Percentiles rank a stretch among this genome's conserved stretches.
phyloP scores from a whole-genome alignment of 2,329 filamentous ascomycete genomes.

The Aspergillus tamarii region DNA sequence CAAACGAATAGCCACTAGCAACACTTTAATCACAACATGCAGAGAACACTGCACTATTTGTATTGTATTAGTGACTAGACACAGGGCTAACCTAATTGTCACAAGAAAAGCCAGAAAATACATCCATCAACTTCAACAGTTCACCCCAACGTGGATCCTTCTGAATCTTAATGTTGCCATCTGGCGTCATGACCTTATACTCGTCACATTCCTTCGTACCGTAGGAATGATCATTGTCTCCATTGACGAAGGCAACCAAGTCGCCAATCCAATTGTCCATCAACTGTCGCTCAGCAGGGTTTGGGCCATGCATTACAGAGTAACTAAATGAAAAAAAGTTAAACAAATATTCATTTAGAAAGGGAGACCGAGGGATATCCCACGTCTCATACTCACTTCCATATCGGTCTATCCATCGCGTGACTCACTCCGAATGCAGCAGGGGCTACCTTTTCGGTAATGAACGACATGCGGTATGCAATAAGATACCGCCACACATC shows the following conservation, averaged over 20 bases:
- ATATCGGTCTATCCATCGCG: slow-evolving; percentile 49
- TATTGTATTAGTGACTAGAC: no score
- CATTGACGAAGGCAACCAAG: slow-evolving; percentile 43
- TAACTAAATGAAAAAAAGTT: slow-evolving; percentile 28
- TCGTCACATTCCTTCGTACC: slow-evolving; percentile 41
- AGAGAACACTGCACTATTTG: no score
- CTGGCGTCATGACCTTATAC: slow-evolving; percentile 40
- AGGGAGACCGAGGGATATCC: background rate
- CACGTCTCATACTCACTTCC: slow-evolving; percentile 41
- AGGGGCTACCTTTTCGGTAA: slow-evolving; percentile 44
- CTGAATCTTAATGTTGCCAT: slow-evolving; percentile 38
- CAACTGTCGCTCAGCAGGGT: slow-evolving; percentile 33
- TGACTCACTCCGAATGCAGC: slow-evolving; percentile 34
- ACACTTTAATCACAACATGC: background rate
- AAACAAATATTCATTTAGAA: background rate
- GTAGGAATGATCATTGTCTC: slow-evolving; percentile 32
- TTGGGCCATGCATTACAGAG: slow-evolving; percentile 45
- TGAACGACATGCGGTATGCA: slow-evolving; percentile 48
- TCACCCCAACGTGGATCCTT: slow-evolving; percentile 40
- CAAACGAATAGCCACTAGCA: background rate
- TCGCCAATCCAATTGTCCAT: slow-evolving; percentile 46
- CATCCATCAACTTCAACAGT: slow-evolving; percentile 21
- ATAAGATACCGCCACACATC: slow-evolving; percentile 51
- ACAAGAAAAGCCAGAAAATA: slow-evolving; percentile 16
- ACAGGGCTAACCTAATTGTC: background rate